Conservation (phyloP, 2,329 filamentous ascomycete genomes). For the Colletotrichum sp. region DNA sequence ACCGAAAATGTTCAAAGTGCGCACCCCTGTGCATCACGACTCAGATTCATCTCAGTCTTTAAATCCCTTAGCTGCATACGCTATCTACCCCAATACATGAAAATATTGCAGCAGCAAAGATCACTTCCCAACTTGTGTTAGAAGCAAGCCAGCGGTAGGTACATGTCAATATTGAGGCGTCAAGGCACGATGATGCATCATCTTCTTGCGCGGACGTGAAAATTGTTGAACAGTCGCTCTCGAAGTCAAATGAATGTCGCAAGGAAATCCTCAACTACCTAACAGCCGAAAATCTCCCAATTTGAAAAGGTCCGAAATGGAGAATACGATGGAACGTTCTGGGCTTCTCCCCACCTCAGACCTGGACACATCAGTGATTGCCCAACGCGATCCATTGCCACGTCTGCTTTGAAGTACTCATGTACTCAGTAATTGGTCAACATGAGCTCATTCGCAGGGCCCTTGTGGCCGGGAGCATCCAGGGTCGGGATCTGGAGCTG, state of each 20-base stretch:
- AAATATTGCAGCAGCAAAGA: not conserved
- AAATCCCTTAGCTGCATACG: accelerated
- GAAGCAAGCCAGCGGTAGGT: not conserved
- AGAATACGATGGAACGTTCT: not conserved
- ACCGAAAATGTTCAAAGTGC: not conserved
- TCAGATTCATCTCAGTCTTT: not conserved
- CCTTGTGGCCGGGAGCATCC: not conserved
- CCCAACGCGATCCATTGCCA: not conserved
- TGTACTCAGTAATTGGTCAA: not conserved
- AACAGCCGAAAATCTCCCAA: not conserved
- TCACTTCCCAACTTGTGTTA: not conserved
- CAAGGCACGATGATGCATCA: not conserved
- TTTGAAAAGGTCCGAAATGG: not conserved
- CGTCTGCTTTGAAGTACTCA: not conserved
- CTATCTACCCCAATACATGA: accelerated
- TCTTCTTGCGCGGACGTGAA: not conserved
- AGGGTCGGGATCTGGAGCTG: not conserved
- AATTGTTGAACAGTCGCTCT: not conserved
- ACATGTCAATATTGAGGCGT: not conserved
- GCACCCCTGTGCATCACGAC: accelerated
- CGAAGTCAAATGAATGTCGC: not conserved
- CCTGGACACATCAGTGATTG: not conserved
- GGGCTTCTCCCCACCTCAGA: not conserved
- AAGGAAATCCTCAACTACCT: not conserved
- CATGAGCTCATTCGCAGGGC: not conserved